These are phyloP conservation scores for Cardiosporidium cionae DNA, from an alignment of 169 alveolate genomes.

Conservation along the genomic window DNA sequence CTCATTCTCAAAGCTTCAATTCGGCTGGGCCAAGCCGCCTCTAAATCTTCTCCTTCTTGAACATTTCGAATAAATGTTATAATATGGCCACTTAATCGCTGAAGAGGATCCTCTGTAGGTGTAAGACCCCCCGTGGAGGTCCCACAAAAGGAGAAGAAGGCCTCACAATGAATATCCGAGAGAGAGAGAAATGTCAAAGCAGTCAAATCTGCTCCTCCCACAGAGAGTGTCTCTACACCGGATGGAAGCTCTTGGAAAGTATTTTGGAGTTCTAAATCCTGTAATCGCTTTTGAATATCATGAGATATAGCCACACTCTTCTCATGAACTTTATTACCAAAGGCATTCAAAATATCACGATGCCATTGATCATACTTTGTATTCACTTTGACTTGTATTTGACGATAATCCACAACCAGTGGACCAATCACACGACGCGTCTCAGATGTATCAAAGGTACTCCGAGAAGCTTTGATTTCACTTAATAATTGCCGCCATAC, in stretches of 20 bases:
- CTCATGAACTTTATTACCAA: slow-evolving; percentile 72
- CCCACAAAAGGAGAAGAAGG: no score
- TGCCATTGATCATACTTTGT: slow-evolving; percentile 91
- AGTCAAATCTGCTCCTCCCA: slow-evolving; percentile 33
- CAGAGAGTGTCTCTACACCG: no score
- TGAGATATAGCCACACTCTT: slow-evolving; percentile 44
- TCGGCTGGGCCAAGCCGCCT: slow-evolving; percentile 67
- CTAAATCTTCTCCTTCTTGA: slow-evolving; percentile 73
- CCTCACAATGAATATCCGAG: slow-evolving; percentile 48
- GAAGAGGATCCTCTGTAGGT: slow-evolving; percentile 46
- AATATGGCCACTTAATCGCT: slow-evolving; percentile 54
- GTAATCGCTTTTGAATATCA: slow-evolving; percentile 42
- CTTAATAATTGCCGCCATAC: slow-evolving; percentile 86
- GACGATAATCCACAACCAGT: slow-evolving; percentile 78
- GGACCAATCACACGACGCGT: slow-evolving; percentile 86
- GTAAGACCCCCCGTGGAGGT: slow-evolving; percentile 50
- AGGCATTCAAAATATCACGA: slow-evolving; percentile 81
- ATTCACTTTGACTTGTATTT: slow-evolving; percentile 62
- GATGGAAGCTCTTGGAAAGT: no score
- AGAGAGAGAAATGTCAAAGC: slow-evolving; percentile 53
- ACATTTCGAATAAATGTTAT: slow-evolving; percentile 76
- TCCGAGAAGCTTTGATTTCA: slow-evolving; percentile 80
- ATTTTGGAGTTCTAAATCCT: slow-evolving; percentile 43
- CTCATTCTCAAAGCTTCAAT: slow-evolving; percentile 76
- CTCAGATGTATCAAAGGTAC: slow-evolving; percentile 83